A percentile compares a stretch with the other conserved stretches of the same genome.
Evolutionary conservation across 2,329 filamentous ascomycete genomes (phyloP).

Genomic region (Nakataea oryzae): DNA sequence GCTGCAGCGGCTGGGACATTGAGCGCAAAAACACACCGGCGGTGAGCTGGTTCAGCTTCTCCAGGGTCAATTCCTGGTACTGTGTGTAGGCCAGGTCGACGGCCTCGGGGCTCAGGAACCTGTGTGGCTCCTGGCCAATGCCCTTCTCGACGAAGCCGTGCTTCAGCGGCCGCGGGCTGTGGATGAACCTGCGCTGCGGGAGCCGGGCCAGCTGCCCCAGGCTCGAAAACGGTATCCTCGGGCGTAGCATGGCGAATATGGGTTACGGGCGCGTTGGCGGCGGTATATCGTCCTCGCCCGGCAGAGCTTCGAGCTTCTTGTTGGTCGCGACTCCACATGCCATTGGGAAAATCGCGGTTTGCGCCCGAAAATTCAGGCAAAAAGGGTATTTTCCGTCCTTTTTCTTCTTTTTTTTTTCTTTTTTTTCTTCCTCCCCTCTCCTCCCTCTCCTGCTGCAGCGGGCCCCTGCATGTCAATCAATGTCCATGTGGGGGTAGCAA

Average conservation of each 20-base stretch:
- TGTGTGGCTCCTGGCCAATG: conserved; percentile 36
- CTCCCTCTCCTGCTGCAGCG: too few species aligned
- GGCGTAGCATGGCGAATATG: conserved; percentile 4
- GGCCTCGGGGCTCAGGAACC: conserved; percentile 54
- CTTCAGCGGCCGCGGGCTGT: conserved; percentile 13
- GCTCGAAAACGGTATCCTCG: conserved; percentile 1
- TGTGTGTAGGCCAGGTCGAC: conserved; percentile 72
- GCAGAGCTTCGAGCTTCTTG: background rate
- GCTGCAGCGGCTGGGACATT: background rate
- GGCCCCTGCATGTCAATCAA: too few species aligned
- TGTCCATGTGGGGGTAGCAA: too few species aligned
- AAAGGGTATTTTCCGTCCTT: too few species aligned
- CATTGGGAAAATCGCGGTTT: background rate
- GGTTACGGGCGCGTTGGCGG: background rate
- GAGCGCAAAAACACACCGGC: conserved; percentile 47
- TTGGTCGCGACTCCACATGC: background rate
- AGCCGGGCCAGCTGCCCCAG: conserved; percentile 5
- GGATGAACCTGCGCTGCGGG: conserved; percentile 26
- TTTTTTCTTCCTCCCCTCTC: too few species aligned
- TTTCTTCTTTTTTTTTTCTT: too few species aligned
- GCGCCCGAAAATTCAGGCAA: background rate
- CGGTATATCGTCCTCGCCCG: background rate
- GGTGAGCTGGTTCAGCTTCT: conserved; percentile 66
- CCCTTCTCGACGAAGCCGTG: conserved; percentile 23
- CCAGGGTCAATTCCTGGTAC: conserved; percentile 65